Base-by-base conservation (phyloP, 257 asterid species). In the Solanum ossicruentum region DNA sequence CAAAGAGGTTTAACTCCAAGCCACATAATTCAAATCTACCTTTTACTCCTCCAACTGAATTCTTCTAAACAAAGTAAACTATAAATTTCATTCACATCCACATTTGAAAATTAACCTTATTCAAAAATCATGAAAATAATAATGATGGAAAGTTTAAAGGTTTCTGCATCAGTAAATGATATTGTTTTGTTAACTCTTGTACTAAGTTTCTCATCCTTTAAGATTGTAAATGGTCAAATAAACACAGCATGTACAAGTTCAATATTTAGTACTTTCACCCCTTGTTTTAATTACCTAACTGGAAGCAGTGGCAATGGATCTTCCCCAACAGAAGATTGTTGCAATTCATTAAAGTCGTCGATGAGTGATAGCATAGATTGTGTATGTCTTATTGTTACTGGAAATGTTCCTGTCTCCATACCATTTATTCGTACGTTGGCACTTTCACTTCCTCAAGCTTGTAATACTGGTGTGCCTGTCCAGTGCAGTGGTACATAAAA, bases 361-460 rank as follows among this genome's bases (percentile, higher is more conserved):
- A 84, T 86, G 89, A 16, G 84, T 10, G 87, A 75, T 47, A 92
- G 92, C 89, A 89, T 90, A 80, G 94, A 94, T 28, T 94, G 98
- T 41, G 87, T 85, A 9, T 94, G 98, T 63, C 95, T 94, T 6
- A 86, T 94, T 3, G 79, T 92, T 15, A 94, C 95, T 2, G 98
- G 98, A n/a, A 94, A 91, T 28, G 93, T 94, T 3, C 98, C 98
- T 0, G 81, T 94, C 20, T 92, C 97, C 0, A 70, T 94, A 3
- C 98, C 98, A 0, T 91, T 94, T 12, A 93, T 86, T 17, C 84
- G 87, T 10, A 87, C 87, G 39, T 57, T 93, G 71, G 95, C 91
- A 0, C 65, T 89, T 84, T 82, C 93, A 5, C 96, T 94, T 66
- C 98, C 98, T 1, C 88, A 75, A 82, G 78, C 84, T 13, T 94